Percentiles rank a stretch among this genome's conserved stretches.
These are phyloP conservation scores for Schizochytrium sp. DNA, from an alignment of 108 stramenopile genomes.

Conservation along the genomic window DNA sequence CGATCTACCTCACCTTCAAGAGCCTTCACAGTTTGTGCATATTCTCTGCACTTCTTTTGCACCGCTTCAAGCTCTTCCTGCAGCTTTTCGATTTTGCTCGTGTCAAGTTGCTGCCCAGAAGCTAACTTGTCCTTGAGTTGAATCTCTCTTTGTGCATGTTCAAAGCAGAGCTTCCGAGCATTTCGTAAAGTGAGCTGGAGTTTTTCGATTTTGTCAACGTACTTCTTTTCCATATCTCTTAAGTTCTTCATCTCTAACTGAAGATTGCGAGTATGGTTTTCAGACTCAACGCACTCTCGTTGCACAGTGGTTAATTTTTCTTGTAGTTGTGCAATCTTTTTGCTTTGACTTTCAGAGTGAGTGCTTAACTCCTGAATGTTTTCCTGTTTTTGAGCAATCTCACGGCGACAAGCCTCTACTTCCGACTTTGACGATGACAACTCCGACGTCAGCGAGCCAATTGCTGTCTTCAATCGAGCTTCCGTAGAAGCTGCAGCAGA, in stretches of 20 bases:
- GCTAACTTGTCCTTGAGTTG: neutral
- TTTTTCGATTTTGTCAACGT: neutral
- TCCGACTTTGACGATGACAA: neutral
- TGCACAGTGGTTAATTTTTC: neutral
- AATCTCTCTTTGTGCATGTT: neutral
- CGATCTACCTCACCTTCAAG: neutral
- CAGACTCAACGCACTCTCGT: no score
- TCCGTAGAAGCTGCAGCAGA: constrained; percentile 3
- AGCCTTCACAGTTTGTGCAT: neutral
- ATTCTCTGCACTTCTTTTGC: neutral
- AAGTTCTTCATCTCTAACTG: neutral
- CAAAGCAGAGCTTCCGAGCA: neutral
- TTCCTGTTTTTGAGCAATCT: neutral
- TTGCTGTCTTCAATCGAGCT: neutral
- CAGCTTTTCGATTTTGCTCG: neutral
- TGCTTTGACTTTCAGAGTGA: no score
- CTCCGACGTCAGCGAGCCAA: neutral
- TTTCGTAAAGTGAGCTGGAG: neutral
- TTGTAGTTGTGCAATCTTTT: neutral
- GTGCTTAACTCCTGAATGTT: no score
- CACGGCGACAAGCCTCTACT: neutral
- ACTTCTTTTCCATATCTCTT: neutral
- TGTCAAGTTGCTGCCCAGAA: neutral
- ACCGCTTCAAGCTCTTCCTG: neutral
- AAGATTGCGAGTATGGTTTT: neutral